Percentiles rank a stretch among this genome's conserved stretches.
These are phyloP conservation scores for Fusarium concolor DNA, from an alignment of 2,329 filamentous ascomycete genomes.

Conservation along the genomic window DNA sequence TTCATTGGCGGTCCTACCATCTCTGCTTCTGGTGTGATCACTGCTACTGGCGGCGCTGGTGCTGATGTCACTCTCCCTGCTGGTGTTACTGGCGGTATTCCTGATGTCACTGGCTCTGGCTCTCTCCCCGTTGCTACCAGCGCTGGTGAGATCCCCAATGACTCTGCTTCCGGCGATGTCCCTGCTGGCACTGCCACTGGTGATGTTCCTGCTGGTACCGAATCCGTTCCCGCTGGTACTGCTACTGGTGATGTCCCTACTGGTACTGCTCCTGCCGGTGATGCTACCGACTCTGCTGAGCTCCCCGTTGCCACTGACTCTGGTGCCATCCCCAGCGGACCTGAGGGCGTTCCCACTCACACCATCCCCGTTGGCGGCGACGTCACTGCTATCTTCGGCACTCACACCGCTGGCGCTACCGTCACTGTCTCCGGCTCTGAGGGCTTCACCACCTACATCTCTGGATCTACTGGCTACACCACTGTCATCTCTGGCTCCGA, in stretches of 20 bases:
- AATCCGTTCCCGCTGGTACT: neutral
- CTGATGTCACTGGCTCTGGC: neutral
- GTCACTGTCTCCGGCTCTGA: slow-evolving; percentile 9
- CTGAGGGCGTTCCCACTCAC: slow-evolving; percentile 12
- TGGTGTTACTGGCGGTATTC: slow-evolving; percentile 7
- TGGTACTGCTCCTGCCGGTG: neutral
- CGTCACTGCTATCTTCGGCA: slow-evolving; percentile 30
- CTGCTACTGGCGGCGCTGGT: slow-evolving; percentile 18
- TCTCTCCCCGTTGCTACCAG: too few relatives aligned
- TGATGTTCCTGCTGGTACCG: neutral
- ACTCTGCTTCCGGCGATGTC: neutral
- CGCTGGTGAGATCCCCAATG: too few relatives aligned
- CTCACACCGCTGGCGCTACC: slow-evolving; percentile 6
- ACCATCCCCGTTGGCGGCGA: slow-evolving; percentile 15
- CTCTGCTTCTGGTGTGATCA: slow-evolving; percentile 25
- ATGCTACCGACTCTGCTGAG: neutral
- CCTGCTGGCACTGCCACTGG: neutral
- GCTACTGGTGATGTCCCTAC: neutral
- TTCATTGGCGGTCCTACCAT: slow-evolving; percentile 22
- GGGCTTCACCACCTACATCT: slow-evolving; percentile 7
- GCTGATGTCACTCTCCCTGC: slow-evolving; percentile 16
- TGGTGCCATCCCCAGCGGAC: slow-evolving; percentile 5
- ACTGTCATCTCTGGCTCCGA: slow-evolving; percentile 11
- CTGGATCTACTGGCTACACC: slow-evolving; percentile 21
- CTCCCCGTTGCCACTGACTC: neutral